A percentile compares a stretch with the other conserved stretches of the same genome.
These are phyloP conservation scores for Byssoonygena ceratinophila DNA, from an alignment of 2,329 filamentous ascomycete genomes.

Conservation along the genomic window DNA sequence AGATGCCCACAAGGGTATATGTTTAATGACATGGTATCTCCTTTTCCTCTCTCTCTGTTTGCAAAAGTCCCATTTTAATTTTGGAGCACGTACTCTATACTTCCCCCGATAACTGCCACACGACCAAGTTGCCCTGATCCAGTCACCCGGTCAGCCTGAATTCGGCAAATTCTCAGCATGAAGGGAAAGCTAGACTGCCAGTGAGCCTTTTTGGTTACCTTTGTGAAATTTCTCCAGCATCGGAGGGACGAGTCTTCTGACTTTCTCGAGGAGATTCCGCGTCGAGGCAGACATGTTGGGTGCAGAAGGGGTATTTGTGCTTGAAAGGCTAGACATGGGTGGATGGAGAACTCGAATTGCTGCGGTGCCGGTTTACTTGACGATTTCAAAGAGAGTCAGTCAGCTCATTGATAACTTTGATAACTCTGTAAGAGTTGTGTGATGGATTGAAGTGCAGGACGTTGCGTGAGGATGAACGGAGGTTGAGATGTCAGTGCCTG, in stretches of 20 bases:
- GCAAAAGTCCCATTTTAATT: no score
- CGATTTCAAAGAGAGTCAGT: no score
- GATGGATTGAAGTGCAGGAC: not conserved
- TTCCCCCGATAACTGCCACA: conserved; percentile 87
- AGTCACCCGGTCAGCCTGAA: not conserved
- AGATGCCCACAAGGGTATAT: not conserved
- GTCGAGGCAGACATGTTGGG: conserved; percentile 55
- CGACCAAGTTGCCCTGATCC: conserved; percentile 72
- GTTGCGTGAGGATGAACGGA: not conserved
- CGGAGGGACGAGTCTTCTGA: conserved; percentile 82
- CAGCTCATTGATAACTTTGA: no score
- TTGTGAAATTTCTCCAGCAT: conserved; percentile 96
- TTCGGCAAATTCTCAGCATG: not conserved
- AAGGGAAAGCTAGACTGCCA: not conserved
- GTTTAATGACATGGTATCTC: not conserved
- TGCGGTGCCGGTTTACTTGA: no score
- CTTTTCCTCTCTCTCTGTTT: no score
- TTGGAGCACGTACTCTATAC: conserved; percentile 63
- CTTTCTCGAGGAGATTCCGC: conserved; percentile 65
- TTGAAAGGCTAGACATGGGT: not conserved
- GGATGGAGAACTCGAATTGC: not conserved
- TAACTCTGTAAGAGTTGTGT: no score
- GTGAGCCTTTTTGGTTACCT: no score
- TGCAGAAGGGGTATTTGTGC: not conserved
- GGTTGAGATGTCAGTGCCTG: not conserved